Evolutionary conservation across 163 green algal genomes (phyloP).

Genomic region (Smithsoniella earleae): DNA sequence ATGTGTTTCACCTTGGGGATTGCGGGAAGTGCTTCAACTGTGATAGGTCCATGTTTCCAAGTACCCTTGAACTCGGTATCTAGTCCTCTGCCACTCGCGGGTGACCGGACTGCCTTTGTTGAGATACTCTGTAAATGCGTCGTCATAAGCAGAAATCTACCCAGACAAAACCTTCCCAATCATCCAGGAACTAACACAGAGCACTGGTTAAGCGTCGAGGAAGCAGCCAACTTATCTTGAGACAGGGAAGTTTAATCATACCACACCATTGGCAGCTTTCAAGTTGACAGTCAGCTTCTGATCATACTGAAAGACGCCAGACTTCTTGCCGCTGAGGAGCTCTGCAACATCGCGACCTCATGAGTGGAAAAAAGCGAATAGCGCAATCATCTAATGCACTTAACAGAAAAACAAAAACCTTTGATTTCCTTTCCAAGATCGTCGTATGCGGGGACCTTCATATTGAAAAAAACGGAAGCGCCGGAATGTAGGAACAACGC

Average conservation of each 20-base stretch:
- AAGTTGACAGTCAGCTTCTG: conserved; percentile 22
- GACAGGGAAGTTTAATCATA: too few species aligned
- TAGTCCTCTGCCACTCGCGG: background rate
- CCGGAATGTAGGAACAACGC: too few species aligned
- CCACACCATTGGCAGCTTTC: conserved; percentile 26
- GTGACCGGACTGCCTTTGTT: background rate
- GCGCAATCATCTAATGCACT: background rate
- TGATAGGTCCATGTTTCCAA: conserved; percentile 15
- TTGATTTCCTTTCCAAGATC: conserved; percentile 21
- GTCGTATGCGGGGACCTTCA: conserved; percentile 14
- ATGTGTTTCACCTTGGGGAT: conserved; percentile 9
- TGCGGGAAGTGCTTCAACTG: background rate
- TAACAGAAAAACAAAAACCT: background rate
- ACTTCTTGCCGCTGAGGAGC: conserved; percentile 18
- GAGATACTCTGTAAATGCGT: conserved; percentile 21
- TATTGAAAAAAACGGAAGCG: too few species aligned
- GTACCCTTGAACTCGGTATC: conserved; percentile 12
- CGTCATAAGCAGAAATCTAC: too few species aligned
- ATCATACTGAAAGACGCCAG: conserved; percentile 14
- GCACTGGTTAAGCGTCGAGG: too few species aligned
- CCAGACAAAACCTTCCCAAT: too few species aligned
- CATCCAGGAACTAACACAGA: too few species aligned
- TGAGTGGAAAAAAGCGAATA: background rate
- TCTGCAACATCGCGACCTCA: background rate
- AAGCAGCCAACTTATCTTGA: too few species aligned